These are phyloP conservation scores for Arabidopsis lyrata DNA, from an alignment of 441 rosid genomes.

Conservation along the genomic window DNA sequence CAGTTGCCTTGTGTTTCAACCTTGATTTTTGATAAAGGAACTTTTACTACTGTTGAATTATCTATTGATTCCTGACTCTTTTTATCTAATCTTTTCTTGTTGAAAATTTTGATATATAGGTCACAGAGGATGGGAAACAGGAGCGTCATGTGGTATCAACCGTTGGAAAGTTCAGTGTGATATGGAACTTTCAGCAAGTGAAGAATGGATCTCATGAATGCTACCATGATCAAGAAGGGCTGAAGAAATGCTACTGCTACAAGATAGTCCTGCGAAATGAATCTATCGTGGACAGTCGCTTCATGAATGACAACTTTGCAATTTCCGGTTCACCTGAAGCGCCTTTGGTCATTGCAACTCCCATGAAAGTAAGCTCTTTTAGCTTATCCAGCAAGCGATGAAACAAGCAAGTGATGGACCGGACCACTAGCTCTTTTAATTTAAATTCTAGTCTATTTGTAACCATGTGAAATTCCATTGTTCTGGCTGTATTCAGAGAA, in stretches of 20 bases:
- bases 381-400: constrained; percentile 84
- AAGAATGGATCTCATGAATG: constrained; percentile 92
- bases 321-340: constrained; percentile 94
- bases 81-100: not conserved
- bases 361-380: constrained; percentile 95
- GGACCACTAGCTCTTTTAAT: constrained; percentile 63
- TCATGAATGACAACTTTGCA: constrained; percentile 98
- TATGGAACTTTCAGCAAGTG: constrained; percentile 97
- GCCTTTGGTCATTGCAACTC: constrained; percentile 94
- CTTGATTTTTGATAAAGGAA: constrained; percentile 1
- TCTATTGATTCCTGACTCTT: not conserved
- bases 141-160: constrained; percentile 99
- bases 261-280: constrained; percentile 88
- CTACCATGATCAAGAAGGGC: constrained; percentile 85
- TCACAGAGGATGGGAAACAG: constrained; percentile 93
- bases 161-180: constrained; percentile 93
- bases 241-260: constrained; percentile 98
- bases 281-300: constrained; percentile 94
- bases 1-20: not conserved
- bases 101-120: constrained; percentile 49
- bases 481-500: constrained; percentile 30
- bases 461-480: constrained; percentile 21
- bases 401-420: constrained; percentile 59
- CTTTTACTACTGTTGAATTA: not conserved
- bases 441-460: constrained; percentile 33